A percentile compares a stretch with the other conserved stretches of the same genome.
Conservation (phyloP, 2,329 filamentous ascomycete species). For the Hypomyces perniciosus region DNA sequence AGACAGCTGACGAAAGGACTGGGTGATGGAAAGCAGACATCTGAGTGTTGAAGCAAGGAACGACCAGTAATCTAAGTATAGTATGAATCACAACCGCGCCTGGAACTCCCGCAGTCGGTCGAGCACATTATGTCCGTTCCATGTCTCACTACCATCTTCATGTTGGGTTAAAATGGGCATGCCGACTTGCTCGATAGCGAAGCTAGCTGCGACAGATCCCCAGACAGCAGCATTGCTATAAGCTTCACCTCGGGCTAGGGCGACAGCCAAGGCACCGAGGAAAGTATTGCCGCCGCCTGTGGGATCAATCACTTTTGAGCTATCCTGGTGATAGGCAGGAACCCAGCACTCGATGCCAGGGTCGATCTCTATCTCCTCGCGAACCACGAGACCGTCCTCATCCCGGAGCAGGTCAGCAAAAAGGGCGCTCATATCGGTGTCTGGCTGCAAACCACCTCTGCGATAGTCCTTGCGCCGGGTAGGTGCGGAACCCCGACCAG, state of each 20-base stretch:
- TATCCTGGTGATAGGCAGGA: constrained; percentile 62
- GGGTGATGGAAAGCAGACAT: too few species aligned
- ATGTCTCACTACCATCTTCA: constrained; percentile 46
- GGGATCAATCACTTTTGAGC: constrained; percentile 68
- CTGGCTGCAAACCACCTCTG: constrained; percentile 49
- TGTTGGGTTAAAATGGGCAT: constrained; percentile 55
- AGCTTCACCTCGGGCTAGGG: constrained; percentile 51
- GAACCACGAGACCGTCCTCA: constrained; percentile 44
- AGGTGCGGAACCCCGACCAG: constrained; percentile 18
- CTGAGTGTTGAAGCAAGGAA: constrained; percentile 1
- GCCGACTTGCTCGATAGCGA: constrained; percentile 91
- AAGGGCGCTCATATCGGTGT: constrained; percentile 58
- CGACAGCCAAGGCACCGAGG: constrained; percentile 55
- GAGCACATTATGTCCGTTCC: constrained; percentile 53
- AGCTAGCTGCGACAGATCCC: constrained; percentile 79
- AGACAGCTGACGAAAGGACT: too few species aligned
- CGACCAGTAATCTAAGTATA: constrained; percentile 1
- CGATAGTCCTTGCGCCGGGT: constrained; percentile 37
- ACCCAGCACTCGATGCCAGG: constrained; percentile 67
- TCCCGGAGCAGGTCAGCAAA: constrained; percentile 54
- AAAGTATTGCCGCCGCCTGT: constrained; percentile 94
- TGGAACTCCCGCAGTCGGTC: constrained; percentile 49
- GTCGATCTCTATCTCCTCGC: constrained; percentile 56
- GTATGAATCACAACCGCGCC: constrained; percentile 28
- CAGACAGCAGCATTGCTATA: constrained; percentile 68